These are phyloP conservation scores for Diatrype stigma DNA, from an alignment of 2,329 filamentous ascomycete genomes.

Conservation along the genomic window DNA sequence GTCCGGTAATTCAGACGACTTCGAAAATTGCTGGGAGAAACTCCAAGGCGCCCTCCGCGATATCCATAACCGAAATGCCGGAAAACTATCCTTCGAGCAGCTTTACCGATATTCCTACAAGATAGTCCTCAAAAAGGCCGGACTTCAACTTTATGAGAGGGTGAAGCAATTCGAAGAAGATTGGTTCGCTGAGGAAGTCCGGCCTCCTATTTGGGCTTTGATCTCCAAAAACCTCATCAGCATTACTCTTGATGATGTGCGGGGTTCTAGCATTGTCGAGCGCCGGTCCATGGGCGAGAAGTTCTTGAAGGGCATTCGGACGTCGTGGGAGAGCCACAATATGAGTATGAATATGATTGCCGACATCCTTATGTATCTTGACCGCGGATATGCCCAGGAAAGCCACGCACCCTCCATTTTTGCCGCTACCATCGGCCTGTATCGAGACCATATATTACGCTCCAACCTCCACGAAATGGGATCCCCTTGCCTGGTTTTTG, in stretches of 20 bases:
- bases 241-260: constrained; percentile 52
- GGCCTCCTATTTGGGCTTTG: constrained; percentile 64
- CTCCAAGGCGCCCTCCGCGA: constrained; percentile 74
- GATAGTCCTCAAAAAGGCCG: constrained; percentile 85
- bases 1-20: constrained; percentile 63
- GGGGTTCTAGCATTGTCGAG: constrained; percentile 68
- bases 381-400: constrained; percentile 76
- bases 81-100: constrained; percentile 86
- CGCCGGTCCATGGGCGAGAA: constrained; percentile 75
- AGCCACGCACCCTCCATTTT: constrained; percentile 72
- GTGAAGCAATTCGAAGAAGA: constrained; percentile 77
- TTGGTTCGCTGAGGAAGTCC: constrained; percentile 75
- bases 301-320: constrained; percentile 72
- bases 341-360: constrained; percentile 94
- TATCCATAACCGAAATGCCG: constrained; percentile 90
- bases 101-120: constrained; percentile 93
- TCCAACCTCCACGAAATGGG: constrained; percentile 44
- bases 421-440: constrained; percentile 77
- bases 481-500: constrained; percentile 54
- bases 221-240: constrained; percentile 64
- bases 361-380: constrained; percentile 96
- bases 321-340: constrained; percentile 85
- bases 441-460: constrained; percentile 78
- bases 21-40: constrained; percentile 78
- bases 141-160: constrained; percentile 72